Evolutionary conservation across 1,284 basidiomycete genomes (phyloP).

Genomic region (Rhizopogon parksii): DNA sequence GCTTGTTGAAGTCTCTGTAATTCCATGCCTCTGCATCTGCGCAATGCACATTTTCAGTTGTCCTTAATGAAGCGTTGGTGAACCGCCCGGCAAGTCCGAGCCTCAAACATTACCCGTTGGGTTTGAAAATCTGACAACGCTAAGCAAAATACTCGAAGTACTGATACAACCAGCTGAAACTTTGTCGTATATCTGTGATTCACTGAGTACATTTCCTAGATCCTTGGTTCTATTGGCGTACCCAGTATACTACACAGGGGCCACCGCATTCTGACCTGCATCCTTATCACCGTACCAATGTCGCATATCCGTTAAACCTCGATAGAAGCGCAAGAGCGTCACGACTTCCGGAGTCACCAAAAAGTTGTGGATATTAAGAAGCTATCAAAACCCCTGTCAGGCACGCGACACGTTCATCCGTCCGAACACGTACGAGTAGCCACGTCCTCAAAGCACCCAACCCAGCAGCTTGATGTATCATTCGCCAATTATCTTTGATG

Average conservation of each 20-base stretch:
- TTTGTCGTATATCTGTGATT: too few relatives aligned
- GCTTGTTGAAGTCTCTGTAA: too few relatives aligned
- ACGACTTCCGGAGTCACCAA: slow-evolving; percentile 40
- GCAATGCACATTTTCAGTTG: too few relatives aligned
- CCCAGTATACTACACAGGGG: background rate
- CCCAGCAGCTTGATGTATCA: slow-evolving; percentile 63
- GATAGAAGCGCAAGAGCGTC: slow-evolving; percentile 39
- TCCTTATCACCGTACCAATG: slow-evolving; percentile 20
- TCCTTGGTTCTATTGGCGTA: background rate
- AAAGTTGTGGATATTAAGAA: slow-evolving; percentile 41
- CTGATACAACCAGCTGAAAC: too few relatives aligned
- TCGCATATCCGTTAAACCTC: slow-evolving; percentile 36
- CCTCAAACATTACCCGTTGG: too few relatives aligned
- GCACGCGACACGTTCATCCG: background rate
- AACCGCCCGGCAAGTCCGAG: too few relatives aligned
- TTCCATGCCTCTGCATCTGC: too few relatives aligned
- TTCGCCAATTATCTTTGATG: slow-evolving; percentile 51
- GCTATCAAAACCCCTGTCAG: slow-evolving; percentile 24
- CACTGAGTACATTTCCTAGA: too few relatives aligned
- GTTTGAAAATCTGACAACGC: too few relatives aligned
- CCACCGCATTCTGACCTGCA: background rate
- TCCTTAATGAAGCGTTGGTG: too few relatives aligned
- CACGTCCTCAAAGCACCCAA: slow-evolving; percentile 56
- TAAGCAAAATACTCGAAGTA: too few relatives aligned
- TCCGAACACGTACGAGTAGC: slow-evolving; percentile 42